phyloP scores from a whole-genome alignment of 139 green algal species.

The Tetradesmus obliquus region DNA sequence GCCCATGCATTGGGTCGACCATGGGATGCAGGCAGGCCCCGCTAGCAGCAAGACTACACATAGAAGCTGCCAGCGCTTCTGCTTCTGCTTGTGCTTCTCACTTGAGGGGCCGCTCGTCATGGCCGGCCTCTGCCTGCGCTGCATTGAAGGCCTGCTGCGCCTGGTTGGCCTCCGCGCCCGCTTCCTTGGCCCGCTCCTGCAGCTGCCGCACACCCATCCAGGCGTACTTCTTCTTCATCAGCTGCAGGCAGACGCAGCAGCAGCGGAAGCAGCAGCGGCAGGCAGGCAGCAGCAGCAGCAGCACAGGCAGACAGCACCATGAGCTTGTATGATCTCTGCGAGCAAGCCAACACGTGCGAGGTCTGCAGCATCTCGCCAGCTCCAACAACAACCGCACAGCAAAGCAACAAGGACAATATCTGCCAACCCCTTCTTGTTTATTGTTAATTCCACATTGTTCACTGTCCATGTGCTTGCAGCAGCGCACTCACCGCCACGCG shows the following conservation, averaged over 20 bases:
- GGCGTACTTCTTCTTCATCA: constrained; percentile 29
- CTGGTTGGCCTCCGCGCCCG: not conserved
- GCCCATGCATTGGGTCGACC: too few relatives aligned
- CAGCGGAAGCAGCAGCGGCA: not conserved
- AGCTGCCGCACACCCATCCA: constrained; percentile 26
- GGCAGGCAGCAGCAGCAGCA: not conserved
- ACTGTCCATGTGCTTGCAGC: too few relatives aligned
- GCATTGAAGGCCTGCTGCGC: constrained; percentile 5
- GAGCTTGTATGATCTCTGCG: not conserved
- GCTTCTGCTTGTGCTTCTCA: too few relatives aligned
- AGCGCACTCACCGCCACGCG: constrained; percentile 43
- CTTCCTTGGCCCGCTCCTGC: constrained; percentile 11
- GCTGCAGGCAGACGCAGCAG: not conserved
- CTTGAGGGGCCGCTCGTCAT: constrained; percentile 6
- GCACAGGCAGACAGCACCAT: not conserved
- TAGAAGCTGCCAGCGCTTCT: too few relatives aligned
- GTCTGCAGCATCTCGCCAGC: too few relatives aligned
- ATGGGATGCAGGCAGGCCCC: too few relatives aligned
- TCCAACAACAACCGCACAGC: too few relatives aligned
- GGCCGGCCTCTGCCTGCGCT: constrained; percentile 7
- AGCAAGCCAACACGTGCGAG: not conserved
- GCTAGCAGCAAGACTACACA: too few relatives aligned
- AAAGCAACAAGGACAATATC: too few relatives aligned
- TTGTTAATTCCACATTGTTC: too few relatives aligned
- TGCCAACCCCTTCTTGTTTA: too few relatives aligned